Base-by-base conservation (phyloP, 2,329 filamentous ascomycete species). In the Cercospora sesami region DNA sequence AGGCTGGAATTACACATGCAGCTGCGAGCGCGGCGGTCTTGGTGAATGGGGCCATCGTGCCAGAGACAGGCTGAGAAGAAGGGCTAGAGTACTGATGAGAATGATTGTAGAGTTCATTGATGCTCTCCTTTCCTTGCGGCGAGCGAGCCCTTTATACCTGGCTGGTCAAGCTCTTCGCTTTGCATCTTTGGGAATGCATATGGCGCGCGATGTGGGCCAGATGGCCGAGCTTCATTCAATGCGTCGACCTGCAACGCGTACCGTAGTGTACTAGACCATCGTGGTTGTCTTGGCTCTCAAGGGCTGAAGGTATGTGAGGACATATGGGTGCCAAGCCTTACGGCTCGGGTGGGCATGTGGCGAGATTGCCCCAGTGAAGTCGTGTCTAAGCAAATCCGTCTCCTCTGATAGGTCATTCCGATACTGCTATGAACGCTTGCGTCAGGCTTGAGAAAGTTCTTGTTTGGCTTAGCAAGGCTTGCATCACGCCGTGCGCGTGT, bases 11-110 rank as follows among this genome's bases (percentile, higher is more conserved):
- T 31, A 68, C 14, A 68, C 70, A 33, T 70, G 66, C 62, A 36
- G 69, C 69, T 63, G 67, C 66, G 39, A 68, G 60, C 51, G 69
- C 67, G 39, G 69, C 67, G 48, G 69, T 42, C 60, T 65, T 71
- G 55, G 64, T 65, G 60, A 70, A 14, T 42, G 68, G 65, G 60
- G 68, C 68, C 68, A 70, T 70, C 23, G 23, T 68, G 58, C 12
- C 5, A 59, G 16, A 55, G 33, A 60, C 12, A 65, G 63, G 55
- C 63, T 60, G 26, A 64, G 48, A 30, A 65, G 16, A 12, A 65
- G 57, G 4, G 63, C 39, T n/a, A 60, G 3, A n/a, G 55, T 60
- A 30, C 63, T 65, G 21, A 53, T 23, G 26, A 51, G 55, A 36
- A 60, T 21, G 26, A 65, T 60, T 5, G 63, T 14, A n/a, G 55